Percentiles rank a stretch among this genome's conserved stretches.
These are phyloP conservation scores for Arabis alpina DNA, from an alignment of 345 rosid species.

Conservation along the genomic window DNA sequence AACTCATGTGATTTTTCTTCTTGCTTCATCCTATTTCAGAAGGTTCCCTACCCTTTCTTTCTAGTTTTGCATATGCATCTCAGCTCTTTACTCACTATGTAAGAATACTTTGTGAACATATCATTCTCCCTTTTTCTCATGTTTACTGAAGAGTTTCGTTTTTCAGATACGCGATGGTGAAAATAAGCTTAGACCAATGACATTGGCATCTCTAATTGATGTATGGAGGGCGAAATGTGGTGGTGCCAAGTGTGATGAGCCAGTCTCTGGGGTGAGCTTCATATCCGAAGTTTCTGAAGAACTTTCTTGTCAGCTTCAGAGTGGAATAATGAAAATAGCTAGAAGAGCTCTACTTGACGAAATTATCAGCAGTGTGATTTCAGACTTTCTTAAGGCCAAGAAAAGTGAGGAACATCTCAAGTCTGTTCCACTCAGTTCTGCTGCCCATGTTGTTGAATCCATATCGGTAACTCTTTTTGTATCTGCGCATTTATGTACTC, in stretches of 20 bases:
- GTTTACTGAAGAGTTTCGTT: slow-evolving; percentile 21
- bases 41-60: neutral
- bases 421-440: slow-evolving; percentile 46
- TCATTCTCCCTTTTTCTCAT: slow-evolving; percentile 8
- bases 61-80: slow-evolving; percentile 13
- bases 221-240: slow-evolving; percentile 53
- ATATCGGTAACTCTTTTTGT: slow-evolving; percentile 32
- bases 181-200: slow-evolving; percentile 56
- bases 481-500: slow-evolving; percentile 47
- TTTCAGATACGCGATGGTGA: slow-evolving; percentile 72
- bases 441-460: slow-evolving; percentile 37
- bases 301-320: slow-evolving; percentile 77
- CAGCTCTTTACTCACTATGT: slow-evolving; percentile 9
- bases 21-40: slow-evolving; percentile 21
- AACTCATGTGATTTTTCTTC: slow-evolving; percentile 4
- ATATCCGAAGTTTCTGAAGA: slow-evolving; percentile 68
- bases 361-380: slow-evolving; percentile 65
- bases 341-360: slow-evolving; percentile 88
- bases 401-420: slow-evolving; percentile 54
- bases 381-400: slow-evolving; percentile 56
- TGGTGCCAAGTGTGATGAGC: slow-evolving; percentile 42
- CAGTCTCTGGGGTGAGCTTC: slow-evolving; percentile 44
- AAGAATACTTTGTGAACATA: slow-evolving; percentile 8
- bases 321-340: slow-evolving; percentile 75
- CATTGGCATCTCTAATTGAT: slow-evolving; percentile 59